These are phyloP conservation scores for Daldinia grandis DNA, from an alignment of 495 filamentous ascomycete genomes.

Conservation along the genomic window DNA sequence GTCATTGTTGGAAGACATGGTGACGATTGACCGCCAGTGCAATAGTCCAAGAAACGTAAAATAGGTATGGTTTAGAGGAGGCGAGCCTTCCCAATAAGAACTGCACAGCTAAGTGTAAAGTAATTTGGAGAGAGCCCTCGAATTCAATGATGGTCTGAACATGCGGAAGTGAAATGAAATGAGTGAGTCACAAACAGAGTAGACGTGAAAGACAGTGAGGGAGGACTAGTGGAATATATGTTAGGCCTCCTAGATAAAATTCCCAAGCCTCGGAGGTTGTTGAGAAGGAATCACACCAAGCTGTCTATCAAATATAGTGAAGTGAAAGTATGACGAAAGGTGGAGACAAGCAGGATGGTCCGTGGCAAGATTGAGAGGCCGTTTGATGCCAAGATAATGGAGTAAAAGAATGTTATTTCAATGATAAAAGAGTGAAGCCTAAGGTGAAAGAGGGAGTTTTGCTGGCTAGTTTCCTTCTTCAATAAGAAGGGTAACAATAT, in stretches of 20 bases:
- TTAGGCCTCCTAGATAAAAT: constrained; percentile 38
- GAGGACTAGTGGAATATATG: constrained; percentile 48
- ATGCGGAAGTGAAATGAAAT: constrained; percentile 41
- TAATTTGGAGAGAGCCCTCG: constrained; percentile 23
- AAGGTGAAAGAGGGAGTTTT: constrained; percentile 35
- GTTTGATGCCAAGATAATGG: constrained; percentile 43
- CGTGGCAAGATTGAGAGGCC: constrained; percentile 9
- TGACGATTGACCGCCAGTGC: constrained; percentile 18
- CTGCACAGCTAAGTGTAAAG: constrained; percentile 41
- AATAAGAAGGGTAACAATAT: constrained; percentile 26
- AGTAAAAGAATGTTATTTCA: constrained; percentile 25
- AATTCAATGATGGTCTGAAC: constrained; percentile 39
- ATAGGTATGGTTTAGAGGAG: constrained; percentile 15
- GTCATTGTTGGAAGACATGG: constrained; percentile 60
- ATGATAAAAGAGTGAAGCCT: constrained; percentile 31
- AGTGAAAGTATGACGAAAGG: constrained; percentile 40
- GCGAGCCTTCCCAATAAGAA: constrained; percentile 40
- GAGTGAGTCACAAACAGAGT: constrained; percentile 48
- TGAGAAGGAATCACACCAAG: constrained; percentile 44
- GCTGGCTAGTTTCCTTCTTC: constrained; percentile 19
- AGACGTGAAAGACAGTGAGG: constrained; percentile 52
- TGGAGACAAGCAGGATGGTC: constrained; percentile 28
- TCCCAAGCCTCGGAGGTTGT: constrained; percentile 29
- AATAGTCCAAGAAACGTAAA: constrained; percentile 16
- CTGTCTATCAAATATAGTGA: constrained; percentile 37